These are phyloP conservation scores for Lentinula sp. DNA, from an alignment of 768 basidiomycete species.

Conservation along the genomic window DNA sequence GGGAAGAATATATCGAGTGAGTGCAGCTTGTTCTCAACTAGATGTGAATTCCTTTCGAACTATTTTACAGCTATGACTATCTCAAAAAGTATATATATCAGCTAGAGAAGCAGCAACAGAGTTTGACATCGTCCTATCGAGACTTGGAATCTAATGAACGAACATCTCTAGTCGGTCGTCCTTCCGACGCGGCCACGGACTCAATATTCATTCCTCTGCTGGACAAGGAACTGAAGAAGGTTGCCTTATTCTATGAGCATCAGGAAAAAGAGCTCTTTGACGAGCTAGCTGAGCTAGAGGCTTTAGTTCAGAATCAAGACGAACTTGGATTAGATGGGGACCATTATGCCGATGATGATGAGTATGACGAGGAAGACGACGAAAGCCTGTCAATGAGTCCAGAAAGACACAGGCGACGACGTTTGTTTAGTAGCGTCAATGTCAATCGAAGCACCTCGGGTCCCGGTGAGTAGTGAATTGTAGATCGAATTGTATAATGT, in stretches of 20 bases:
- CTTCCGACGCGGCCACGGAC: conserved; percentile 38
- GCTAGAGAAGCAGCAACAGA: conserved; percentile 71
- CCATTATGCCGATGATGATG: conserved; percentile 42
- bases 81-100: conserved; percentile 85
- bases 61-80: conserved; percentile 60
- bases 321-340: conserved; percentile 46
- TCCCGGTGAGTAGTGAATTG: not conserved
- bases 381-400: conserved; percentile 29
- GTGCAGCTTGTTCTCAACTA: conserved; percentile 19
- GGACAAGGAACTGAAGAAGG: conserved; percentile 79
- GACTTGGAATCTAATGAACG: conserved; percentile 67
- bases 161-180: conserved; percentile 45
- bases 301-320: conserved; percentile 53
- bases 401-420: conserved; percentile 26
- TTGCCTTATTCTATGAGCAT: conserved; percentile 67
- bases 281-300: conserved; percentile 54
- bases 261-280: conserved; percentile 71
- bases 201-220: conserved; percentile 65
- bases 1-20: conserved; percentile 47
- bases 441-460: conserved; percentile 7
- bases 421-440: conserved; percentile 20
- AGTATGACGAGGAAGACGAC: conserved; percentile 51
- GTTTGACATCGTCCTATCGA: conserved; percentile 21
- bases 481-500: too few species aligned
- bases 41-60: not conserved